Base-by-base conservation (phyloP, 2,329 filamentous ascomycete genomes). In the Ophiostoma ulmi region DNA sequence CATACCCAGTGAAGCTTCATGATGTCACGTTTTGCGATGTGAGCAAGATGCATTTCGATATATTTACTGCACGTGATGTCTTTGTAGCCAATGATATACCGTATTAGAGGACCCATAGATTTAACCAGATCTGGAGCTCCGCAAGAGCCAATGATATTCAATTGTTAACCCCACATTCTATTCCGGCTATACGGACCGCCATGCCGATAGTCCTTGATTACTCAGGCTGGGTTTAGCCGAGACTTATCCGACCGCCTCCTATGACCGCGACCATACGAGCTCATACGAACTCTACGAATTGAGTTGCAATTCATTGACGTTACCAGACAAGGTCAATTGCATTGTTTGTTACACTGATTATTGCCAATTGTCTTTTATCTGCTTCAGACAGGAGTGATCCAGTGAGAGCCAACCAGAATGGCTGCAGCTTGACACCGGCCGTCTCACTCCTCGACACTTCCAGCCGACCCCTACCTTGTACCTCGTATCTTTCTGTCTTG, bases 41-140 rank as follows among this genome's bases (percentile, higher is more conserved):
- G 52, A 58, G 52, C 52, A 20, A n/a, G 44, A 48, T 48, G 44
- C 44, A 48, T n/a, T n/a, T 48, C 44, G 44, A 48, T 31, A 58
- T 26, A 58, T 26, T 26, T 13, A 58, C 11, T 26, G 3, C 52
- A 58, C 52, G 52, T 58, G 52, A 58, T 13, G 22, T 6, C 7
- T 4, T 0, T 11, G n/a, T 58, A 26, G 22, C 20, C 52, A 26
- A 58, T 58, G 10, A 13, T 5, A 26, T 13, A 11, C n/a, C 22
- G 6, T n/a, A 26, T 11, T 26, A 5, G 4, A 17, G 2, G 52
- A 13, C 13, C 52, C 52, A 13, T 13, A 10, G 4, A 14, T 58
- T 22, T 58, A 26, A 31, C 52, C n/a, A 13, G 22, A 48, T 48
- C 17, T 48, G n/a, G n/a, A 31, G 52, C 52, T 58, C 8, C n/a